Base-by-base conservation (phyloP, 345 rosid species). In the Camelina sativa region DNA sequence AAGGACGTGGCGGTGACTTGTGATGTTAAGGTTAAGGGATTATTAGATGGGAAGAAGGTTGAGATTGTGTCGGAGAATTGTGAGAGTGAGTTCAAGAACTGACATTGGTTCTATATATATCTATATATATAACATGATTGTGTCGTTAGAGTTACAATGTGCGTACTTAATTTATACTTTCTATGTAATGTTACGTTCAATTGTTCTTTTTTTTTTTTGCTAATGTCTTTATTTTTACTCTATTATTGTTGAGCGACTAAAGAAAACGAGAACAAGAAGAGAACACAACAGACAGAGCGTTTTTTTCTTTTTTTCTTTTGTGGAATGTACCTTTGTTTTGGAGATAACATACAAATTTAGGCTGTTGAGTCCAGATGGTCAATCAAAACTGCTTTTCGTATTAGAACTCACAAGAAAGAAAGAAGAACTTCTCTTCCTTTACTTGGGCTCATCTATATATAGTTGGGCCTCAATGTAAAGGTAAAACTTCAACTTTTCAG, bases 21-120 rank as follows among this genome's bases (percentile, higher is more conserved):
- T 77, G 69, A 80, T 52, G 77, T 92, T 56, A 74, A 81, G 71
- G 85, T 92, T 40, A 77, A 72, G 59, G 83, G 81, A 43, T 61
- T 78, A 1, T 72, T 60, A 8, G 84, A 79, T 25, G 43, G 64
- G 46, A 84, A 73, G 62, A 73, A 69, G 23, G 79, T 65, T 48
- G 65, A 79, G 34, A 55, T 89, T 80, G 69, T 81, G 48, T 82
- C 86, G 11, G 85, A 87, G 73, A 40, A 81, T 16, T 88, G 96
- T 65, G 71, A 71, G 35, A 79, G 80, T 38, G 55, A 81, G 40
- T 72, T 89, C 68, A 79, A 62, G 71, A 64, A 65, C 32, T 77
- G 76, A 77, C 62, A 55, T 17, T 16, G 15, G 12, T 16, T 72
- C 2, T 60, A 20, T 53, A 15, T 58, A 11, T 35, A 19, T 11